Evolutionary conservation across 164 flowering plant species (phyloP), one percentile per base, ranked within the genome.

Genomic region (Magnolia changhungtana): DNA sequence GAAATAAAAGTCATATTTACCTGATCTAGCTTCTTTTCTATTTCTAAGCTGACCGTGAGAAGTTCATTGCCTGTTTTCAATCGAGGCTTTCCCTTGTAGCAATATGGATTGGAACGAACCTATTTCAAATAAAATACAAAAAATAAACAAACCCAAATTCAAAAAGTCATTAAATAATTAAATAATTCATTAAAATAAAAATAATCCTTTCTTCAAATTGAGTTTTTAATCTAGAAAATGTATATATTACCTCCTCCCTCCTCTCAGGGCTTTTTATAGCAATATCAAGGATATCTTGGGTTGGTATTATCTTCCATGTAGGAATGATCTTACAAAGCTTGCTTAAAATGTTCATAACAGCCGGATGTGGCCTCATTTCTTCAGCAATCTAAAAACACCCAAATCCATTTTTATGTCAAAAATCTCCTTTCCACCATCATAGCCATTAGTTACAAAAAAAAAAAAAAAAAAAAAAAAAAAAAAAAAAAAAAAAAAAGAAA

Each of bases 11-110:
- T 11, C 2, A 55, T 9, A 64, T 70, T 70, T 8, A 90, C 97
- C 90, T 92, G 86, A 19, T 83, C 27, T 55, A 94, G 92, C 50
- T 82, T 86, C 50, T 87, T 37, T 79, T 94, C 97, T 4, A 94
- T 73, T 7, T 88, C 90, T 69, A 82, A 3, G 74, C 93, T 88
- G 75, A 83, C 83, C 21, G 59, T 80, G 8, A 90, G 71, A 67
- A 92, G 90, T 67, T 92, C 88, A 19, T 81, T 1, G 9, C 86
- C 98, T 0, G 98, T 94, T 77, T 83, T 83, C 86, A 94, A 78
- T 16, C 98, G 91, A 18, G 89, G 92, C 49, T 84, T 77, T 21
- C 97, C 98, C 65, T 90, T 91, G 88, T 94, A 94, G 82, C 97
- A 94, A 29, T 83, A 87, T 2, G 84, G 87, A 64, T 92, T 94